These are phyloP conservation scores for Kazachstania sp. DNA, from an alignment of 1,139 yeast genomes.

Conservation along the genomic window DNA sequence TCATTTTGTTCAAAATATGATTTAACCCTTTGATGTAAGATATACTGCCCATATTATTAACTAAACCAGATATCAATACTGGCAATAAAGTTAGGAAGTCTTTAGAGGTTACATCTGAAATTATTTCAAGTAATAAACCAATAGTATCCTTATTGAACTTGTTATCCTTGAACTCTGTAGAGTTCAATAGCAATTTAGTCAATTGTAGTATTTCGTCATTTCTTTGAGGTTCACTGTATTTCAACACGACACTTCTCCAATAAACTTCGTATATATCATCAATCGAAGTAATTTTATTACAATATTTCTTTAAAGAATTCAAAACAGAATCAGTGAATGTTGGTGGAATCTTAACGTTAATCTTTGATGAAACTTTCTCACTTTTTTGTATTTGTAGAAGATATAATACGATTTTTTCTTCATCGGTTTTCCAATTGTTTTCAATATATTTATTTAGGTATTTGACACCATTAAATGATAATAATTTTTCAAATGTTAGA, in stretches of 20 bases:
- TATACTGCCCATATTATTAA: slow-evolving; percentile 14
- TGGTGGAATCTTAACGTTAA: slow-evolving; percentile 16
- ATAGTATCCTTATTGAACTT: slow-evolving; percentile 24
- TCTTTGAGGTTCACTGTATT: slow-evolving; percentile 12
- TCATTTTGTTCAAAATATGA: slow-evolving; percentile 9
- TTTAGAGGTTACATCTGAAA: slow-evolving; percentile 5
- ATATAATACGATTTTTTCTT: slow-evolving; percentile 40
- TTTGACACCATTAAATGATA: slow-evolving; percentile 38
- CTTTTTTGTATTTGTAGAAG: slow-evolving; percentile 33
- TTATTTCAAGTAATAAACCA: slow-evolving; percentile 16
- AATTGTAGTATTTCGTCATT: slow-evolving; percentile 9
- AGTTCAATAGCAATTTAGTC: slow-evolving; percentile 8
- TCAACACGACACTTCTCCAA: slow-evolving; percentile 25
- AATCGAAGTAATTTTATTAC: slow-evolving; percentile 2
- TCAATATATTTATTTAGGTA: slow-evolving; percentile 46
- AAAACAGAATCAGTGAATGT: slow-evolving; percentile 12
- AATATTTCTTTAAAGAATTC: background rate
- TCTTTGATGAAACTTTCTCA: slow-evolving; percentile 7
- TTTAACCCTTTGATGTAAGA: slow-evolving; percentile 22
- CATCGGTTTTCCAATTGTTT: slow-evolving; percentile 30
- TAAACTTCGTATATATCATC: slow-evolving; percentile 15
- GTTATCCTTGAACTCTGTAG: background rate
- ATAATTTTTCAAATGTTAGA: slow-evolving; percentile 39
- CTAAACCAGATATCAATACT: slow-evolving; percentile 8
- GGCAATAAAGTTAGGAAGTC: slow-evolving; percentile 5